Base-by-base conservation (phyloP, 176 grass and related monocot species). In the Zizania latifolia region DNA sequence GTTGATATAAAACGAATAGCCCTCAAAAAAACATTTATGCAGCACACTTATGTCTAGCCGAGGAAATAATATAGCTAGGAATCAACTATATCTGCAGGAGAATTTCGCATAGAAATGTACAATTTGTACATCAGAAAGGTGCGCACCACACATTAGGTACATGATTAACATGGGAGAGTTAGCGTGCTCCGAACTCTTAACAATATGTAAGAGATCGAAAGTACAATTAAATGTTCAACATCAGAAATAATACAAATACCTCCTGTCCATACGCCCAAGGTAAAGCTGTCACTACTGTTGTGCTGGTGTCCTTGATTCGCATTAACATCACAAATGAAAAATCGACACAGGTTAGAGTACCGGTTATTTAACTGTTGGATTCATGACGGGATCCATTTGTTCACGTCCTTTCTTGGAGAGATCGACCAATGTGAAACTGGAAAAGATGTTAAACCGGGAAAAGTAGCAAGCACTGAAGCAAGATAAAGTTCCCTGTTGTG, bases 401-500 rank as follows among this genome's bases (percentile, higher is more conserved):
- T 77, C 63, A 65, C 48, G 22, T 78, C 65, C 57, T 58, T 70
- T 82, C 38, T 39, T 26, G 31, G 48, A 50, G 74, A n/a, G n/a
- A n/a, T n/a, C n/a, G n/a, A 46, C 38, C 34, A 68, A n/a, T 55
- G 68, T 73, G 75, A 73, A 87, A 14, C 4, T 26, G 31, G 13
- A 54, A 50, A 59, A 66, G 13, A 68, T 72, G 39, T 27, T 39
- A 40, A 10, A 45, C 19, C 6, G 4, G n/a, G 36, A 82, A 82
- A 59, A 70, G 64, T 81, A 60, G 50, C 24, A 45, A 60, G 50
- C 24, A 45, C 11, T 66, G 67, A 87, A 66, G 58, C 58, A 61
- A 78, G 51, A 50, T 3, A n/a, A 60, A 32, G 62, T 82, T 66
- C 37, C 11, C 10, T 69, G 35, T 22, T 88, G 75, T 84, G 38